Base-by-base conservation (phyloP, 2,329 filamentous ascomycete species). In the Colletotrichum orchidophilum region DNA sequence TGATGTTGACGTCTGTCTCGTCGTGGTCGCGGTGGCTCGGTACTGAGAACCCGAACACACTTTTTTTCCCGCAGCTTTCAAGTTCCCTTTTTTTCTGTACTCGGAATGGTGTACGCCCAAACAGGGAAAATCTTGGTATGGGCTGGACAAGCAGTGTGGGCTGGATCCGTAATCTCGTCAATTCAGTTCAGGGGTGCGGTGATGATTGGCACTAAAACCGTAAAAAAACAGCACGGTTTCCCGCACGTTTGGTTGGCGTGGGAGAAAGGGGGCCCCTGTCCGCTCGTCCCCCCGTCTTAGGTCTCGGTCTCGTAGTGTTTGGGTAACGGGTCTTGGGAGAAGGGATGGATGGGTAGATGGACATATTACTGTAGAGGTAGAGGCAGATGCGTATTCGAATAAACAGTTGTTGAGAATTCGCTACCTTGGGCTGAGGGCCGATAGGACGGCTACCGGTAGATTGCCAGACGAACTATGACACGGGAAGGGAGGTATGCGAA, bases 111-210 rank as follows among this genome's bases (percentile, higher is more conserved):
- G n/a, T n/a, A n/a, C n/a, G n/a, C 39, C 39, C 39, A 42, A 18
- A 15, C 35, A 42, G 18, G 35, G 39, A 46, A n/a, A 46, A n/a
- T 46, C 39, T 46, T 18, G 39, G 39, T 46, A 46, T 15, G 18
- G 18, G 39, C 24, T 61, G 29, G 50, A 55, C 33, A 42, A 26
- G 33, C 50, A 46, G 39, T 46, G 8, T 49, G 52, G 66, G 27
- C 66, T 66, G 66, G 55, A 66, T 66, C 67, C 67, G 63, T 52
- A 70, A 70, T 66, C 63, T 67, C 63, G 57, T 62, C 63, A 70
- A 66, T 57, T n/a, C 55, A 55, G 63, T 59, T 62, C 68, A 67
- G 68, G 68, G 57, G 50, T 70, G 29, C 35, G 26, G 15, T 21
- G 66, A 59, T 54, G 54, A 65, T 65, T 64, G 39, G 66, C 66